Conservation (phyloP, 345 rosid genomes). For the Eutrema heterophyllum region DNA sequence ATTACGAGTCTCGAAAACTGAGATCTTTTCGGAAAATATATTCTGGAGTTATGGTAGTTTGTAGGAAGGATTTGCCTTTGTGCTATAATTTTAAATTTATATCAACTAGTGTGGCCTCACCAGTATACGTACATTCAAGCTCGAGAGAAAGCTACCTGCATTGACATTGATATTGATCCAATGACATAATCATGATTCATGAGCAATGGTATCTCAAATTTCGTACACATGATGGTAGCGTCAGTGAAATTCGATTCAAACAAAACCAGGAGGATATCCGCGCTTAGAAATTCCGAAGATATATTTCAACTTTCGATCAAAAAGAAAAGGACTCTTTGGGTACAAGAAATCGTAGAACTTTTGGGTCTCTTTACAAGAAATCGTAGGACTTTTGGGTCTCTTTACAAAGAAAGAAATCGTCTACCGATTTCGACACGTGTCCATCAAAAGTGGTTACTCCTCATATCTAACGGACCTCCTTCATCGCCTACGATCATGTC, state of each 20-base stretch:
- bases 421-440: slow-evolving; percentile 1
- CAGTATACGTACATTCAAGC: too few species aligned
- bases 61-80: slow-evolving; percentile 19
- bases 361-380: neutral
- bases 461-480: slow-evolving; percentile 27
- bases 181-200: neutral
- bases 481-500: slow-evolving; percentile 8
- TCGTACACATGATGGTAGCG: neutral
- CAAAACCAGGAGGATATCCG: neutral
- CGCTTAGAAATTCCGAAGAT: neutral
- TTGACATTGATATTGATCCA: neutral
- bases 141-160: neutral
- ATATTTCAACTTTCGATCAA: neutral
- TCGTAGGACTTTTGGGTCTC: neutral
- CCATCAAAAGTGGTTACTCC: slow-evolving; percentile 9
- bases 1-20: slow-evolving; percentile 12
- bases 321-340: neutral
- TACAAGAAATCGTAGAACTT: neutral
- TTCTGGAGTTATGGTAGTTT: neutral
- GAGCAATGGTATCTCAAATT: neutral
- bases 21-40: neutral
- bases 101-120: neutral
- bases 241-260: neutral
- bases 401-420: neutral
- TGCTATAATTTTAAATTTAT: neutral